phyloP scores from a whole-genome alignment of 2,329 filamentous ascomycete species.

The Colletotrichum brevisporum region DNA sequence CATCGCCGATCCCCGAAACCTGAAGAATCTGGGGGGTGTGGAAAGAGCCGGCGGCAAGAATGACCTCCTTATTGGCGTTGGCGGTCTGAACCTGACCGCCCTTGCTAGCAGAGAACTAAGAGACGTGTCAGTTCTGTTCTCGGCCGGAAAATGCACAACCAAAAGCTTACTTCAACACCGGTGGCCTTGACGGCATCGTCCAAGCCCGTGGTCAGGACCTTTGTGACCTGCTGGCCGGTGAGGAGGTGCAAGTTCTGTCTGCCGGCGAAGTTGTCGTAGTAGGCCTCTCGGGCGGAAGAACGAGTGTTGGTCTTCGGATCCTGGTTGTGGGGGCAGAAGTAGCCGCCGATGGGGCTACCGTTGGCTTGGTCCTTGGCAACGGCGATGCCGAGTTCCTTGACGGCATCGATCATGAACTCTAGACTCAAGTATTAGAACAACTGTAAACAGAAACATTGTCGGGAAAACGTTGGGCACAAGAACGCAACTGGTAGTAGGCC shows the following conservation, averaged over 20 bases:
- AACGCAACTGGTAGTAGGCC: constrained; percentile 46
- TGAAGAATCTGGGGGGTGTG: constrained; percentile 62
- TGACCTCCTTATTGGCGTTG: constrained; percentile 52
- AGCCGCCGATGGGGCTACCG: constrained; percentile 42
- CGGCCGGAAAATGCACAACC: not conserved
- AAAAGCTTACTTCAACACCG: constrained; percentile 40
- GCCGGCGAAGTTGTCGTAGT: constrained; percentile 44
- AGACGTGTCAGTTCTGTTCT: not conserved
- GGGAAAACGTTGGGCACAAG: too few relatives aligned
- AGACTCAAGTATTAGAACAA: not conserved
- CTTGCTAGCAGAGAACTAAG: constrained; percentile 28
- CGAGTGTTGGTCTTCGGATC: constrained; percentile 46
- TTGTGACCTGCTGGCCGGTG: constrained; percentile 47
- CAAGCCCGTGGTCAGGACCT: constrained; percentile 38
- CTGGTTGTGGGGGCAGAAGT: constrained; percentile 44
- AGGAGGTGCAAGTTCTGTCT: constrained; percentile 48
- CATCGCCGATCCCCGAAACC: constrained; percentile 62
- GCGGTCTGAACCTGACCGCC: constrained; percentile 12
- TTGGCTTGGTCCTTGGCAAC: constrained; percentile 39
- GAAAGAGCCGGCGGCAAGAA: constrained; percentile 57
- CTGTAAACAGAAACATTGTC: not conserved
- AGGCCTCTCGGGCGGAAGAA: constrained; percentile 47
- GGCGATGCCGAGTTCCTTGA: constrained; percentile 42
- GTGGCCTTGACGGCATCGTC: constrained; percentile 37
- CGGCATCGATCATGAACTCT: constrained; percentile 42